Evolutionary conservation across 2,329 filamentous ascomycete species (phyloP).

Genomic region (Alternaria longipes): DNA sequence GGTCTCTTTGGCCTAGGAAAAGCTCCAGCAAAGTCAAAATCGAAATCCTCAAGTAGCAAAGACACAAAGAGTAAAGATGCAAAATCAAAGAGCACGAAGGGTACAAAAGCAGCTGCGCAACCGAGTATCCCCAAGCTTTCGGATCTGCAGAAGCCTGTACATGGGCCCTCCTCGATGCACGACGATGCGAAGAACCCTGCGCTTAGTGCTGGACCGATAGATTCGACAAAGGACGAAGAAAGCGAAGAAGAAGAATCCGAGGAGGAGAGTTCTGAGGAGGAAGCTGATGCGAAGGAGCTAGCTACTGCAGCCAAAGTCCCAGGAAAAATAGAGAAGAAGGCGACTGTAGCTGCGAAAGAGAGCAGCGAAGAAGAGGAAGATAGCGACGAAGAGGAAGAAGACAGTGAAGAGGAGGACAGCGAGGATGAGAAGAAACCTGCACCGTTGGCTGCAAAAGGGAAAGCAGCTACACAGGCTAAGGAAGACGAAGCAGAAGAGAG

Average conservation of each 20-base stretch:
- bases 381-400: conserved; percentile 10
- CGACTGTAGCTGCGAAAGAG: neutral
- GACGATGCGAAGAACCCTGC: conserved; percentile 37
- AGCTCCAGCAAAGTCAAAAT: conserved; percentile 11
- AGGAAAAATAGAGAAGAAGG: neutral
- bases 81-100: neutral
- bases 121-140: conserved; percentile 27
- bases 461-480: neutral
- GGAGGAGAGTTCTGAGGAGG: conserved; percentile 18
- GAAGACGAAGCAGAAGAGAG: conserved; percentile 19
- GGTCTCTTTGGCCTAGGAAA: conserved; percentile 16
- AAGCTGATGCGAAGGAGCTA: neutral
- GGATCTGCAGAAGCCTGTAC: conserved; percentile 30
- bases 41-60: conserved; percentile 13
- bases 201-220: conserved; percentile 33
- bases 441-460: neutral
- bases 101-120: neutral
- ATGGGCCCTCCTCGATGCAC: conserved; percentile 35
- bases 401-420: conserved; percentile 16
- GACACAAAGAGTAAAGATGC: conserved; percentile 6
- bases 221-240: conserved; percentile 20
- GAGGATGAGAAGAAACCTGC: conserved; percentile 25
- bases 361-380: conserved; percentile 6
- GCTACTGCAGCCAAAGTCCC: neutral
- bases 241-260: conserved; percentile 17